phyloP scores from a whole-genome alignment of 495 filamentous ascomycete species.

The Hypoxylon fuscum region DNA sequence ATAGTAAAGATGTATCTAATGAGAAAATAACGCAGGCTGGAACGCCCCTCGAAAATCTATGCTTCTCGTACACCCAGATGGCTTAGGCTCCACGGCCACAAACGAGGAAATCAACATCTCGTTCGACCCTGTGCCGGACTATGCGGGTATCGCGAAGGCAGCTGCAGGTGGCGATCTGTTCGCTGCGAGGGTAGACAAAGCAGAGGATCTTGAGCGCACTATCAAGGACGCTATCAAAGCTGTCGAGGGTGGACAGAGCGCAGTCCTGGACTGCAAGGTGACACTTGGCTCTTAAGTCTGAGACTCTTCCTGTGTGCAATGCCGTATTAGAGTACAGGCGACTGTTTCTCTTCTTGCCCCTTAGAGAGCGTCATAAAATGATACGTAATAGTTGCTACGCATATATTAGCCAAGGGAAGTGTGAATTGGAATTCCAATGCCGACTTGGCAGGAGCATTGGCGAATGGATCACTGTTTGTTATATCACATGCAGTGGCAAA shows the following conservation, averaged over 20 bases:
- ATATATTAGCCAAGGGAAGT: neutral
- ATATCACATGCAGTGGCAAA: neutral
- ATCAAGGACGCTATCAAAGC: conserved; percentile 72
- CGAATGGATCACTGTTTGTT: neutral
- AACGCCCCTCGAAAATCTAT: conserved; percentile 82
- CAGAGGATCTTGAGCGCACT: conserved; percentile 66
- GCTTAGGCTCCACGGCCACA: conserved; percentile 75
- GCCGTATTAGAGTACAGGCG: neutral
- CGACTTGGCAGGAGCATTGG: neutral
- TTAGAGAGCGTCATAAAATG: neutral
- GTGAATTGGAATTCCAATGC: neutral
- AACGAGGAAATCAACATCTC: conserved; percentile 92
- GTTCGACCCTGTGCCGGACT: conserved; percentile 87
- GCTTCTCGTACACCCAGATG: conserved; percentile 84
- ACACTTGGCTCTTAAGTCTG: conserved; percentile 47
- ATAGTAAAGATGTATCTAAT: conserved; percentile 15
- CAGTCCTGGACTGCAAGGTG: conserved; percentile 69
- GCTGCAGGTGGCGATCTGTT: conserved; percentile 80
- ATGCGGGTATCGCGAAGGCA: conserved; percentile 89
- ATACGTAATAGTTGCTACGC: neutral
- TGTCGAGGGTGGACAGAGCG: conserved; percentile 71
- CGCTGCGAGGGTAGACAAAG: conserved; percentile 68
- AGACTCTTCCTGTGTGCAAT: neutral
- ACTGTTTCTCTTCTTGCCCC: neutral
- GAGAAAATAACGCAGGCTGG: conserved; percentile 67